phyloP scores from a whole-genome alignment of 2,329 filamentous ascomycete genomes.

The Basipetospora chlamydospora region DNA sequence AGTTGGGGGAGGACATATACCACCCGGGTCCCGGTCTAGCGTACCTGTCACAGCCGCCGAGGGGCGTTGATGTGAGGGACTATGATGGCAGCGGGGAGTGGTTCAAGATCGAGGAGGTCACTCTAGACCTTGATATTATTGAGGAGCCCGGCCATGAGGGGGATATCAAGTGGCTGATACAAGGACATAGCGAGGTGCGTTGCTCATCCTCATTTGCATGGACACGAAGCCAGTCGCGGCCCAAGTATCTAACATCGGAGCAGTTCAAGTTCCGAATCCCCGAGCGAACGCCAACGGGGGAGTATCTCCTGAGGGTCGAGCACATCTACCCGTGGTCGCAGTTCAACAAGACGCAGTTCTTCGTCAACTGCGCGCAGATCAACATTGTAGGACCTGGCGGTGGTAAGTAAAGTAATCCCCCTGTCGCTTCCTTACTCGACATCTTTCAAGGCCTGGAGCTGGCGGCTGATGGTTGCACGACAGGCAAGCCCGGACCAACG shows the following conservation, averaged over 20 bases:
- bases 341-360: slow-evolving; percentile 20
- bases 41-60: slow-evolving; percentile 9
- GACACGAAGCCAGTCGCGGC: not conserved
- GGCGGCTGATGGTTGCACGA: not conserved
- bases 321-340: slow-evolving; percentile 28
- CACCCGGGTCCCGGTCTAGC: slow-evolving; percentile 9
- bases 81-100: slow-evolving; percentile 11
- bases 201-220: too few relatives aligned
- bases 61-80: slow-evolving; percentile 7
- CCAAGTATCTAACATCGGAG: not conserved
- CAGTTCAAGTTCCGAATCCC: slow-evolving; percentile 11
- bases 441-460: too few relatives aligned
- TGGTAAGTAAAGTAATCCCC: not conserved
- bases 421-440: too few relatives aligned
- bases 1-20: slow-evolving; percentile 6
- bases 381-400: slow-evolving; percentile 16
- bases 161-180: not conserved
- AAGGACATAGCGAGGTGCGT: not conserved
- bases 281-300: slow-evolving; percentile 8
- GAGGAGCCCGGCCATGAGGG: not conserved
- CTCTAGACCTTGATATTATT: slow-evolving; percentile 3
- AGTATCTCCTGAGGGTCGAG: slow-evolving; percentile 18
- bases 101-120: slow-evolving; percentile 10
- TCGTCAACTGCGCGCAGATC: slow-evolving; percentile 29
- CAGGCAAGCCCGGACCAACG: not conserved